Conservation (phyloP, 768 basidiomycete genomes). For the Tylopilus vinaceipallidus region DNA sequence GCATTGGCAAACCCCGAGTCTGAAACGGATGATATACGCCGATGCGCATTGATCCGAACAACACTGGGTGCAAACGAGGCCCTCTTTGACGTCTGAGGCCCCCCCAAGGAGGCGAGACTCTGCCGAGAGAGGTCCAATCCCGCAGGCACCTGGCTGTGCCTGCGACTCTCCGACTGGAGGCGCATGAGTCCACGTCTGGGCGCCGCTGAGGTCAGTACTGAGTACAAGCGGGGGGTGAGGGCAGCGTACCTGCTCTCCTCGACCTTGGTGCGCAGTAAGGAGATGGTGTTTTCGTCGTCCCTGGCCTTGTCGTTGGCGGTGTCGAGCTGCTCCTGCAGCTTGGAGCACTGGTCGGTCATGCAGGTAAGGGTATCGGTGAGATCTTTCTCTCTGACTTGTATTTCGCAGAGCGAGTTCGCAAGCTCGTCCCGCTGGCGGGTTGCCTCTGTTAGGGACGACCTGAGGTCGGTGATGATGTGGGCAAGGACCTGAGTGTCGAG, state of each 20-base stretch:
- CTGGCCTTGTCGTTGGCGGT: constrained; percentile 48
- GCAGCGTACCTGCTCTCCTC: constrained; percentile 76
- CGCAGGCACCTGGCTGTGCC: constrained; percentile 51
- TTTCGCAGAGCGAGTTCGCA: constrained; percentile 45
- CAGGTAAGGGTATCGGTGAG: constrained; percentile 61
- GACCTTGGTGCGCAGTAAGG: constrained; percentile 74
- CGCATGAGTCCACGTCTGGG: constrained; percentile 82
- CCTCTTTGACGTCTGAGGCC: constrained; percentile 61
- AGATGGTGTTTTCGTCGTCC: constrained; percentile 78
- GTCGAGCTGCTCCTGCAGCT: constrained; percentile 55
- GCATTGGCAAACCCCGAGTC: constrained; percentile 47
- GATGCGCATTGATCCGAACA: constrained; percentile 50
- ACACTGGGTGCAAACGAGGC: constrained; percentile 65
- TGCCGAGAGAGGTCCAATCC: constrained; percentile 59
- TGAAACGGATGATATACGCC: constrained; percentile 73
- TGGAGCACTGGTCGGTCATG: constrained; percentile 64
- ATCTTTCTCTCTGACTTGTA: constrained; percentile 55
- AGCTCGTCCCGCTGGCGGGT: constrained; percentile 74
- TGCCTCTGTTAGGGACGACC: constrained; percentile 58
- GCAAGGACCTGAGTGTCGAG: constrained; percentile 76
- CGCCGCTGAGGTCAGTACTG: constrained; percentile 5
- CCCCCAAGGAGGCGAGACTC: constrained; percentile 35
- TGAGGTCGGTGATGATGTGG: constrained; percentile 72
- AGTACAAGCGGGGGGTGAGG: not conserved
- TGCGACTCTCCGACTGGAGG: constrained; percentile 72